Evolutionary conservation across 2,329 filamentous ascomycete genomes (phyloP), one percentile per base, ranked within the genome.

Genomic region (Aspergillus sp.): DNA sequence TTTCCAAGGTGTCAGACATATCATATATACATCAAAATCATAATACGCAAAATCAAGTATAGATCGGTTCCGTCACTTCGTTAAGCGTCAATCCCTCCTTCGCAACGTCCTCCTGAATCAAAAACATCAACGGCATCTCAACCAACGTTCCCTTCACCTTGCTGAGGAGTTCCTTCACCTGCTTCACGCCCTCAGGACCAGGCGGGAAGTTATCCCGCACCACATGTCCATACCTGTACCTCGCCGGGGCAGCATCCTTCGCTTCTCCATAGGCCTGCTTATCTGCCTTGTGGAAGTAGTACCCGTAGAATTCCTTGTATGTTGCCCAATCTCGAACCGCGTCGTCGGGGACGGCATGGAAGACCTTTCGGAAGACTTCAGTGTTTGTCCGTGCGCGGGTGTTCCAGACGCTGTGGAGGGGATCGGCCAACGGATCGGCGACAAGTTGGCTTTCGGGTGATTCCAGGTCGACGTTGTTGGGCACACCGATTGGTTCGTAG

Each of bases 101-200:
- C 3, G 90, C 91, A 66, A 96, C 84, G 65, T 96, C 90, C 60
- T 88, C 80, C 30, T 90, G 86, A 59, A 85, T 84, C 65, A 95
- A 73, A 73, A 96, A 96, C 55, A 88, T 75, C 57, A 96, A 74
- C 23, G 90, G 89, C 90, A 96, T 96, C 74, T 95, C 88, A 6
- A 96, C 85, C 41, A 90, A 69, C 7, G 79, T 86, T 2, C 86
- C 86, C 51, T 82, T 78, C 35, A 90, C 74, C 46, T 80, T 76
- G 47, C 76, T 75, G 47, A 90, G 71, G 70, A 82, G 78, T 44
- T 84, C 80, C 71, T 88, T 90, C 50, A 90, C 75, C 64, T 87
- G 83, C n/a, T 73, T 73, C 41, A 84, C 82, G 6, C 90, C 87
- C 53, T 84, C 80, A 0, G 79, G 75, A 2, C 74, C 74, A 23